phyloP scores from a whole-genome alignment of 179 eudicot species.

The Beta macrorhiza region DNA sequence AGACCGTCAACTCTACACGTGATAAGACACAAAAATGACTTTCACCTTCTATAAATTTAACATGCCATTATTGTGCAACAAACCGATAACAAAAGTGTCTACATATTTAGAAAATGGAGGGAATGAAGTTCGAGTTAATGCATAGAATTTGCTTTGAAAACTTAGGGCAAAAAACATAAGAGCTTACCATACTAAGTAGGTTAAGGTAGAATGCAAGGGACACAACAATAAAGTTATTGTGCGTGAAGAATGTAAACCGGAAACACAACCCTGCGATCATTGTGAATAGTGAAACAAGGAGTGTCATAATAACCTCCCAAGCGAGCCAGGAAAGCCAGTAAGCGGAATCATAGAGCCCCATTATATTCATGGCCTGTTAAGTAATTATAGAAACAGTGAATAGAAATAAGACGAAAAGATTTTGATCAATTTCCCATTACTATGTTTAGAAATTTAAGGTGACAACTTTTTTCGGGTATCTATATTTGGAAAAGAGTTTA shows the following conservation, averaged over 20 bases:
- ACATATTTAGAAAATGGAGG: too few relatives aligned
- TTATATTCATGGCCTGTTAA: slow-evolving; percentile 68
- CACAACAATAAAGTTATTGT: slow-evolving; percentile 55
- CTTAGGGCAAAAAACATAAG: slow-evolving; percentile 15
- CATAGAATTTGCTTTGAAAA: background rate
- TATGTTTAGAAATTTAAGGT: background rate
- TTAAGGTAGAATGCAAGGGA: slow-evolving; percentile 63
- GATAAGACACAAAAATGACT: too few relatives aligned
- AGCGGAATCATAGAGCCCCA: slow-evolving; percentile 89
- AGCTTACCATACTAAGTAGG: slow-evolving; percentile 70
- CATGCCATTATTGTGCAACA: too few relatives aligned
- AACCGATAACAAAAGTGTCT: too few relatives aligned
- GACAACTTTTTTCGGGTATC: background rate
- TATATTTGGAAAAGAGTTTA: background rate
- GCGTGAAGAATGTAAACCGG: slow-evolving; percentile 61
- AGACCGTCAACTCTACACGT: too few relatives aligned
- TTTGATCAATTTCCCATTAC: background rate
- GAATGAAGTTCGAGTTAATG: too few relatives aligned
- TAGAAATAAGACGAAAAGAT: too few relatives aligned
- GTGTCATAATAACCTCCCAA: slow-evolving; percentile 57
- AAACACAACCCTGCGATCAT: slow-evolving; percentile 72
- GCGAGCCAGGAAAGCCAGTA: slow-evolving; percentile 81
- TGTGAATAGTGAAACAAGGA: slow-evolving; percentile 51
- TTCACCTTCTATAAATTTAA: too few relatives aligned
- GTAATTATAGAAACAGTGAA: background rate